phyloP scores from a whole-genome alignment of 2,329 filamentous ascomycete genomes.

The Pseudohalonectria lignicola region DNA sequence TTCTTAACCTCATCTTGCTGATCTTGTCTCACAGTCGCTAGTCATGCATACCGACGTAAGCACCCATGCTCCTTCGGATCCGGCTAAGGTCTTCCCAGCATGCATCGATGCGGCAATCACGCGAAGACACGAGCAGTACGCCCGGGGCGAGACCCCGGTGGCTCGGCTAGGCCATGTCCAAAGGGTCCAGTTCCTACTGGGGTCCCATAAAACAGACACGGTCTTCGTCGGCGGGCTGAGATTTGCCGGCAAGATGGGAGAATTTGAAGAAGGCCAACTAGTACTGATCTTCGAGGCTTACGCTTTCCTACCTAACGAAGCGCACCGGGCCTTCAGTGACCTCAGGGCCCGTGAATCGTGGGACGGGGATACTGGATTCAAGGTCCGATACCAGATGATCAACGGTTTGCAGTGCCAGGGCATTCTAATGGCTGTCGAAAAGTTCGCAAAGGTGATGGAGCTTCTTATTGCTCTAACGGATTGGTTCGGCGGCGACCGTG shows the following conservation, averaged over 20 bases:
- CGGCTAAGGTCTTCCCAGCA: too few relatives aligned
- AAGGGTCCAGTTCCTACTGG: background rate
- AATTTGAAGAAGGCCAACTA: background rate
- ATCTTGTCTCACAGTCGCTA: too few relatives aligned
- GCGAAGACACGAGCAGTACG: too few relatives aligned
- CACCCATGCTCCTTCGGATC: too few relatives aligned
- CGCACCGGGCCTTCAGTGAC: background rate
- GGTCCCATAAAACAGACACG: background rate
- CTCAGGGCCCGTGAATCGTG: background rate
- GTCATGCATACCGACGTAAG: too few relatives aligned
- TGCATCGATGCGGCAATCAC: too few relatives aligned
- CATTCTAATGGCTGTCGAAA: background rate
- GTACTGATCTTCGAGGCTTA: background rate
- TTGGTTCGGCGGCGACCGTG: background rate
- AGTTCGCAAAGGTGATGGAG: constrained; percentile 9
- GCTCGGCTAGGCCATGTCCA: background rate
- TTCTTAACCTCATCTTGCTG: too few relatives aligned
- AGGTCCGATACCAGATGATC: background rate
- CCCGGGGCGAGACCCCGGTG: background rate
- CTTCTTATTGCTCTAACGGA: background rate
- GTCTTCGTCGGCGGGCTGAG: background rate
- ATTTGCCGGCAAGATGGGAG: background rate
- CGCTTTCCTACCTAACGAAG: background rate
- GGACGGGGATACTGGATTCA: background rate
- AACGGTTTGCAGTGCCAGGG: background rate